Percentiles rank a stretch among this genome's conserved stretches.
Evolutionary conservation across 768 basidiomycete genomes (phyloP).

Genomic region (Lactifluus piperatus): DNA sequence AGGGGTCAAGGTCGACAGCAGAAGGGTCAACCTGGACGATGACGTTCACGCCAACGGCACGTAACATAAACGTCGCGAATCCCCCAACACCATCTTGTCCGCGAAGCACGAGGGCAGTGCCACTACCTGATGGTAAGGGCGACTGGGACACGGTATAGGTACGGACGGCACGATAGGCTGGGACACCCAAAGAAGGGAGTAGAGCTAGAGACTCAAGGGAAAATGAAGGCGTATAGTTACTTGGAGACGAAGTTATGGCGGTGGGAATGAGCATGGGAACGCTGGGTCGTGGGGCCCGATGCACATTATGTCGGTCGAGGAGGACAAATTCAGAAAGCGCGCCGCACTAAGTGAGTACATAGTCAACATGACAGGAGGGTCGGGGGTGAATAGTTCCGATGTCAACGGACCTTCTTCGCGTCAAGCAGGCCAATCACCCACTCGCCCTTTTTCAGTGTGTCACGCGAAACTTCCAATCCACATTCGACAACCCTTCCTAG

Average conservation of each 20-base stretch:
- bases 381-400: neutral
- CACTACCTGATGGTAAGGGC: conserved; percentile 19
- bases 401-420: conserved; percentile 55
- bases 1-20: conserved; percentile 26
- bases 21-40: conserved; percentile 55
- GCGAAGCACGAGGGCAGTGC: conserved; percentile 50
- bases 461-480: conserved; percentile 66
- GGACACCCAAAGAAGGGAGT: conserved; percentile 67
- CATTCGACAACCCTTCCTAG: conserved; percentile 76
- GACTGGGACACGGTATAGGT: conserved; percentile 29
- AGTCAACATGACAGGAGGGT: conserved; percentile 18
- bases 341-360: conserved; percentile 47
- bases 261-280: conserved; percentile 27
- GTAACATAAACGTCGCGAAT: conserved; percentile 71
- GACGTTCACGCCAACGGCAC: conserved; percentile 59
- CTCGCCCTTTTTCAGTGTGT: conserved; percentile 62
- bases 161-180: conserved; percentile 76
- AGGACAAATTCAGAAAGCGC: conserved; percentile 86
- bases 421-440: conserved; percentile 82
- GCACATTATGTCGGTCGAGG: conserved; percentile 68
- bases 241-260: conserved; percentile 22
- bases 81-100: conserved; percentile 72
- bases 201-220: conserved; percentile 45
- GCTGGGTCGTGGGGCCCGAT: conserved; percentile 51
- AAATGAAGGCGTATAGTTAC: conserved; percentile 7